phyloP scores from a whole-genome alignment of 148 eudicot species.

The Diospyros kaki region DNA sequence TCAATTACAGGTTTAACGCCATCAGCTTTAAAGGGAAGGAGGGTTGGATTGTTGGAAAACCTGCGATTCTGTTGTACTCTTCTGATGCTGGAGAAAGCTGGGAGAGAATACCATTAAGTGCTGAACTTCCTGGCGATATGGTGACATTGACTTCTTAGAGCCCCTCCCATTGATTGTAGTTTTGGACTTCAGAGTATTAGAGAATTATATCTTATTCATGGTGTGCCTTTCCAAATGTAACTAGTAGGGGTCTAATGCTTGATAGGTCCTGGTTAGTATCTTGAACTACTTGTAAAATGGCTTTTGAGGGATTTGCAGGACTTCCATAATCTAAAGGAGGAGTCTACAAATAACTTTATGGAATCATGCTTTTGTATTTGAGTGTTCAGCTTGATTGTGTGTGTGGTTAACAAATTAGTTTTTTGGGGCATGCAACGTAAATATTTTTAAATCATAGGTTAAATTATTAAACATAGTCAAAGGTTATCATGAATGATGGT shows the following conservation, averaged over 20 bases:
- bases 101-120: conserved; percentile 86
- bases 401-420: too few species aligned
- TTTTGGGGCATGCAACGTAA: too few species aligned
- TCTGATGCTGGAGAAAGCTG: conserved; percentile 86
- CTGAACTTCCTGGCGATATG: conserved; percentile 97
- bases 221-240: background rate
- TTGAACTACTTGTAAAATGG: background rate
- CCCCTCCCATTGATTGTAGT: background rate
- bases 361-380: background rate
- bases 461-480: too few species aligned
- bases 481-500: too few species aligned
- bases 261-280: conserved; percentile 3
- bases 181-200: background rate
- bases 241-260: background rate
- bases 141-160: conserved; percentile 24
- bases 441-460: too few species aligned
- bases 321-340: background rate
- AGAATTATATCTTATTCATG: background rate
- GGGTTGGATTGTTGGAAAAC: conserved; percentile 98
- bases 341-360: background rate
- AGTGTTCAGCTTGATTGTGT: background rate
- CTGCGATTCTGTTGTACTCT: conserved; percentile 81
- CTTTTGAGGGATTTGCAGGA: background rate
- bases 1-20: conserved; percentile 90
- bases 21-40: conserved; percentile 93